A percentile compares a stretch with the other conserved stretches of the same genome.
Evolutionary conservation across 2,329 filamentous ascomycete species (phyloP).

Genomic region (Chaetomiaceae sp.): DNA sequence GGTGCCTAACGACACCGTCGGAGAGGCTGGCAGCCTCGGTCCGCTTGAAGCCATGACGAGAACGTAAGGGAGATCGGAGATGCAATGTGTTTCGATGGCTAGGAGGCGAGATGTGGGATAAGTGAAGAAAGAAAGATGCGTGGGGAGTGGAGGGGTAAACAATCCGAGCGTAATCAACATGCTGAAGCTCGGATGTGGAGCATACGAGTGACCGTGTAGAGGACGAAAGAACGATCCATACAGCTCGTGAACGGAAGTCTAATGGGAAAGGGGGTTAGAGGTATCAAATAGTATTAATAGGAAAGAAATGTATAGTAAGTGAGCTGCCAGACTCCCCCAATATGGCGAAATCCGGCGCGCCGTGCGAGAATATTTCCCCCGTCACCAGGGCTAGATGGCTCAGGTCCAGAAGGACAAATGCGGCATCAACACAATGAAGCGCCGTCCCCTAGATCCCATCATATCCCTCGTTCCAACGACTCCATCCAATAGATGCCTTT

Average conservation of each 20-base stretch:
- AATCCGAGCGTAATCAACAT: too few relatives aligned
- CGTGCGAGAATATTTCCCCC: slow-evolving; percentile 4
- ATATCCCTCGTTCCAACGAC: neutral
- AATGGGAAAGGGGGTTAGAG: slow-evolving; percentile 7
- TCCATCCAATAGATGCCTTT: neutral
- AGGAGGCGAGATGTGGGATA: too few relatives aligned
- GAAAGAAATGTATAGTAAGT: slow-evolving; percentile 12
- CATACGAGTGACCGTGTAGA: too few relatives aligned
- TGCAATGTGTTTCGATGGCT: too few relatives aligned
- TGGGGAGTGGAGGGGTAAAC: too few relatives aligned
- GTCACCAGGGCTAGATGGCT: slow-evolving; percentile 2
- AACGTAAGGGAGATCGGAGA: too few relatives aligned
- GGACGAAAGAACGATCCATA: neutral
- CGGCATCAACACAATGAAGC: slow-evolving; percentile 3
- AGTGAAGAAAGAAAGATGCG: too few relatives aligned
- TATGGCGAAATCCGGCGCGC: slow-evolving; percentile 11
- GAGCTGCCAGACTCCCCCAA: slow-evolving; percentile 7
- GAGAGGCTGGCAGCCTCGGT: too few relatives aligned
- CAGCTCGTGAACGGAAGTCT: neutral
- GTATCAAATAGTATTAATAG: slow-evolving; percentile 21
- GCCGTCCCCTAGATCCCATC: neutral
- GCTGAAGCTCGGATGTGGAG: too few relatives aligned
- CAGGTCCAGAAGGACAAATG: slow-evolving; percentile 4
- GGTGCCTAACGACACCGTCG: too few relatives aligned
- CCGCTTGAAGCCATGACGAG: too few relatives aligned